Evolutionary conservation across 208 protist genomes (phyloP).

Genomic region (Willaertia magna): DNA sequence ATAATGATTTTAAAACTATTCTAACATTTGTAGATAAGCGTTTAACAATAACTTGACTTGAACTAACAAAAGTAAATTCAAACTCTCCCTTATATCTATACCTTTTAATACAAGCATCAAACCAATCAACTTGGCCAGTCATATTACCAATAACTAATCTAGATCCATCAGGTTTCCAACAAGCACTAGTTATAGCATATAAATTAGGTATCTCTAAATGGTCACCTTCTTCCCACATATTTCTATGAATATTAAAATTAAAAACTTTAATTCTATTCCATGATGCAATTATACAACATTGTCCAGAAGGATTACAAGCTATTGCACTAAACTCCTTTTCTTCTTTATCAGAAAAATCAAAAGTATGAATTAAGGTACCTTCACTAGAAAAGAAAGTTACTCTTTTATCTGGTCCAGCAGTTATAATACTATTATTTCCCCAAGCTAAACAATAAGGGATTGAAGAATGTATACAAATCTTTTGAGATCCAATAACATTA

Average conservation of each 20-base stretch:
- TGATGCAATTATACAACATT: slow-evolving; percentile 67
- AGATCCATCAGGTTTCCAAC: slow-evolving; percentile 85
- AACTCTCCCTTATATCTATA: slow-evolving; percentile 83
- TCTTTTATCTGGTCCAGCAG: slow-evolving; percentile 64
- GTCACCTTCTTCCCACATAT: slow-evolving; percentile 77
- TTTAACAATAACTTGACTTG: slow-evolving; percentile 90
- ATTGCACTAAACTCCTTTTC: slow-evolving; percentile 74
- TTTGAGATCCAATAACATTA: slow-evolving; percentile 22
- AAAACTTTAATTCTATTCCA: slow-evolving; percentile 74
- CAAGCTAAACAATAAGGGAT: slow-evolving; percentile 69
- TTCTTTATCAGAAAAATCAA: slow-evolving; percentile 62
- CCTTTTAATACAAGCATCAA: slow-evolving; percentile 83
- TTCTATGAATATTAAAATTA: slow-evolving; percentile 67
- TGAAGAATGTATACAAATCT: slow-evolving; percentile 65
- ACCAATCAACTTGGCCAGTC: slow-evolving; percentile 82
- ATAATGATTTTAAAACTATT: slow-evolving; percentile 79
- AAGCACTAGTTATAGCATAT: slow-evolving; percentile 66
- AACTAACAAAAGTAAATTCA: slow-evolving; percentile 91
- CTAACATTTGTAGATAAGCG: slow-evolving; percentile 63
- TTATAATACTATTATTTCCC: slow-evolving; percentile 77
- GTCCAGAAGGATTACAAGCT: slow-evolving; percentile 76
- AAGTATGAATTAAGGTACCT: slow-evolving; percentile 59
- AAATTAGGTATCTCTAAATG: slow-evolving; percentile 61
- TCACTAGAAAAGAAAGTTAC: slow-evolving; percentile 74
- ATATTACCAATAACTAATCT: slow-evolving; percentile 71